Evolutionary conservation across 352 stramenopile species (phyloP), one percentile per base, ranked within the genome.

Genomic region (Pelagophyceae sp.): DNA sequence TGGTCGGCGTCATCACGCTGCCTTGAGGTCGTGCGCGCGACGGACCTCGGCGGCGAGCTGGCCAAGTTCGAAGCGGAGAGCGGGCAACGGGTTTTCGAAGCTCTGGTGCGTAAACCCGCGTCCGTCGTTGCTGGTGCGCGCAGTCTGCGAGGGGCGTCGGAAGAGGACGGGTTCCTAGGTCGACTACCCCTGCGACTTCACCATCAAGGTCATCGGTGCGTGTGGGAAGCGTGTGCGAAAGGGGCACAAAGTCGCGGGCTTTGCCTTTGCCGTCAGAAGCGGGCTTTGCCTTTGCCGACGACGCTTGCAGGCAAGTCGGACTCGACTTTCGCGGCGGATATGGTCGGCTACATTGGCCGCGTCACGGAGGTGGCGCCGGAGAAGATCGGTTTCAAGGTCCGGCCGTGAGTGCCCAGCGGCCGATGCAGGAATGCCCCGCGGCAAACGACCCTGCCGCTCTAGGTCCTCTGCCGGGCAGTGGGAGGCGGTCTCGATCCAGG

Each of bases 111-210:
- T 54, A 54, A 54, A 54, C 45, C 45, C 45, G 11, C 11, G 11
- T 54, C 45, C 23, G 45, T 23, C 23, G 45, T 23, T 23, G 45
- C 45, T 54, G 45, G 11, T 23, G 45, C 45, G 45, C 45, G n/a
- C n/a, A n/a, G n/a, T n/a, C n/a, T n/a, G n/a, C n/a, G n/a, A n/a
- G n/a, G n/a, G n/a, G n/a, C n/a, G n/a, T n/a, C n/a, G n/a, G n/a
- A n/a, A n/a, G n/a, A n/a, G n/a, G n/a, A n/a, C n/a, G n/a, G n/a
- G n/a, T n/a, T n/a, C n/a, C n/a, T n/a, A 54, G 58, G 58, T 74
- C 35, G 67, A 74, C 15, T 74, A 74, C 38, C 67, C 67, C 38
- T 74, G 67, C 67, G 35, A 35, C 3, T 74, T 74, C 35, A 74
- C 33, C 17, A 74, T 74, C 67, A 74, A 74, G 38, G 67, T 74